Conservation (phyloP, 345 rosid genomes). For the Eucalyptus paniculata region DNA sequence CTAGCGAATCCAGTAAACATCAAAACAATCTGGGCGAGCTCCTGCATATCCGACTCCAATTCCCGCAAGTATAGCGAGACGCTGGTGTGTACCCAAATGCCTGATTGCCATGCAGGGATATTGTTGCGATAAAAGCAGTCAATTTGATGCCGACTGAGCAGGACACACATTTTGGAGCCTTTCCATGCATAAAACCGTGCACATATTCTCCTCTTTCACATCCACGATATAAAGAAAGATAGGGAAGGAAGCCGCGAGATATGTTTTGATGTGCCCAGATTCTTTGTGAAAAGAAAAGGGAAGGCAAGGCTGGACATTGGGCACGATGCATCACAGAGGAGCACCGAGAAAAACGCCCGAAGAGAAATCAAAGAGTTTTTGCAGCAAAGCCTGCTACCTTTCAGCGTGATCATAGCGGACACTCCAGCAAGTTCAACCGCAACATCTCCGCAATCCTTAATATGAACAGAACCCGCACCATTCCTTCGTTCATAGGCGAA, state of each 20-base stretch:
- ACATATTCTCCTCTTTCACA: neutral
- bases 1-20: neutral
- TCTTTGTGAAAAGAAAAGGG: neutral
- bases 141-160: neutral
- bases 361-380: neutral
- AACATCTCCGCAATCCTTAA: neutral
- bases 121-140: neutral
- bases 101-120: rapidly evolving
- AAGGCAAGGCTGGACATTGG: neutral
- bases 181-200: neutral
- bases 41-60: neutral
- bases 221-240: rapidly evolving
- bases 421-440: neutral
- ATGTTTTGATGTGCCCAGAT: neutral
- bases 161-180: neutral
- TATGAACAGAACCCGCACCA: neutral
- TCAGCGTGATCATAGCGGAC: neutral
- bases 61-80: neutral
- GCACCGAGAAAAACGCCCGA: neutral
- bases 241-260: neutral
- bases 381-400: neutral
- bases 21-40: neutral
- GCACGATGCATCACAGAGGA: neutral
- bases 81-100: neutral
- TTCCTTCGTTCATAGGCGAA: neutral